Base-by-base conservation (phyloP, 2,329 filamentous ascomycete genomes). In the Xenosphaeropsis pyriputrescens region DNA sequence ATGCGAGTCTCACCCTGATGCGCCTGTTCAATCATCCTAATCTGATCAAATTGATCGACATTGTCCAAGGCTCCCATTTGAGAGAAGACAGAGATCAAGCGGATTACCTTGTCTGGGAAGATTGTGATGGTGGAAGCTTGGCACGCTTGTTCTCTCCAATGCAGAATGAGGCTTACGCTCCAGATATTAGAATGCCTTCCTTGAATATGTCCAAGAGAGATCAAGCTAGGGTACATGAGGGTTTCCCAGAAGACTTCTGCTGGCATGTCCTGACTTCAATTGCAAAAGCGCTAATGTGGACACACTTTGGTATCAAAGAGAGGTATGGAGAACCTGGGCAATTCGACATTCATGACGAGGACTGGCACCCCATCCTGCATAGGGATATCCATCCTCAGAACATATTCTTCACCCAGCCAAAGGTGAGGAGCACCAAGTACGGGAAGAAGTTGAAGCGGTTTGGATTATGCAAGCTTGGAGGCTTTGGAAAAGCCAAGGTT, bases 211-310 rank as follows among this genome's bases (percentile, higher is more conserved):
- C 22, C 8, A 26, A 26, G 22, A 26, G 22, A 26, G 41, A 39
- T 2, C 31, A 39, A 4, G 50, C 48, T 11, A 18, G 14, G 4
- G 13, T 26, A 26, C 14, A 15, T 7, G 34, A 19, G 30, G 30
- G 30, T 1, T 67, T 65, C 43, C 68, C 68, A 0, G 70, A 74
- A 45, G 57, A 59, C 2, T 54, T 74, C 11, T 68, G 68, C 43
- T 75, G 70, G 70, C 69, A 74, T 46, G 68, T 74, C 7, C 55
- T 67, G 11, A 49, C 57, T 9, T 64, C 62, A 6, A 50, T 72
- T 34, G 51, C 65, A 12, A 57, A 58, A n/a, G 68, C 67, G 2
- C 56, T 73, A 30, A 51, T 63, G 19, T 72, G 65, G 58, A 52
- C 74, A 15, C 70, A 75, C 47, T 61, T 69, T 33, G 70, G 70